Conservation (phyloP, 331 rosid species). For the Stylosanthes scabra region DNA sequence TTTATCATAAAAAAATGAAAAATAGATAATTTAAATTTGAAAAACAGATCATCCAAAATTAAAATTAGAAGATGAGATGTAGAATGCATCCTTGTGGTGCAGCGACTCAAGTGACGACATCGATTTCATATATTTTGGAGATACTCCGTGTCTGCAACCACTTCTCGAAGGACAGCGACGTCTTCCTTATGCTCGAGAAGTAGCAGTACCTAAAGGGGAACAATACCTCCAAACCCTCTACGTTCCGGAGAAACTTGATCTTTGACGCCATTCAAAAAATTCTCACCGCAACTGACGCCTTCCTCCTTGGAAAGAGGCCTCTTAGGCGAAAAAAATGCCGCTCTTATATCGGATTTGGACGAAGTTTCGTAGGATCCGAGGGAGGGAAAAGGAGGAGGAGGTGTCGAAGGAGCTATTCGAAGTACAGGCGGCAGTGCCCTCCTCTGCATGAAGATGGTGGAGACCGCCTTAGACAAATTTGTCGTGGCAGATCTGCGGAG, state of each 20-base stretch:
- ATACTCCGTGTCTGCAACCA: constrained; percentile 64
- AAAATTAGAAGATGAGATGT: constrained; percentile 78
- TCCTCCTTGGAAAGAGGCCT: constrained; percentile 80
- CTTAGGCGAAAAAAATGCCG: constrained; percentile 7
- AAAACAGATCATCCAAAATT: too few species aligned
- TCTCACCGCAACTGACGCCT: constrained; percentile 52
- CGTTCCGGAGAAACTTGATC: constrained; percentile 63
- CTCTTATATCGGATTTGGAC: constrained; percentile 60
- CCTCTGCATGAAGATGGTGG: too few species aligned
- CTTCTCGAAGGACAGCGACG: constrained; percentile 63
- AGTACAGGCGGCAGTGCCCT: too few species aligned
- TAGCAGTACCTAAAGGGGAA: constrained; percentile 73
- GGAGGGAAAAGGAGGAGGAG: constrained; percentile 53
- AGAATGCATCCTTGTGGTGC: constrained; percentile 51
- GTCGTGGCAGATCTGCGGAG: too few species aligned
- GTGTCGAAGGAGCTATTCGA: constrained; percentile 61
- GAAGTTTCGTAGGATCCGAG: constrained; percentile 64
- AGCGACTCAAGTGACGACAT: constrained; percentile 53
- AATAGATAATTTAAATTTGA: too few species aligned
- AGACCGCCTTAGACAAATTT: too few species aligned
- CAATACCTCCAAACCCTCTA: constrained; percentile 61
- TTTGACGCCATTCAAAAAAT: constrained; percentile 79
- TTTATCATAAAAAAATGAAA: too few species aligned
- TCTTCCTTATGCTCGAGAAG: constrained; percentile 74
- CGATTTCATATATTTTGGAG: constrained; percentile 74